Evolutionary conservation across 305 asterid species (phyloP), one percentile per base, ranked within the genome.

Genomic region (Stenogyne calaminthoides): DNA sequence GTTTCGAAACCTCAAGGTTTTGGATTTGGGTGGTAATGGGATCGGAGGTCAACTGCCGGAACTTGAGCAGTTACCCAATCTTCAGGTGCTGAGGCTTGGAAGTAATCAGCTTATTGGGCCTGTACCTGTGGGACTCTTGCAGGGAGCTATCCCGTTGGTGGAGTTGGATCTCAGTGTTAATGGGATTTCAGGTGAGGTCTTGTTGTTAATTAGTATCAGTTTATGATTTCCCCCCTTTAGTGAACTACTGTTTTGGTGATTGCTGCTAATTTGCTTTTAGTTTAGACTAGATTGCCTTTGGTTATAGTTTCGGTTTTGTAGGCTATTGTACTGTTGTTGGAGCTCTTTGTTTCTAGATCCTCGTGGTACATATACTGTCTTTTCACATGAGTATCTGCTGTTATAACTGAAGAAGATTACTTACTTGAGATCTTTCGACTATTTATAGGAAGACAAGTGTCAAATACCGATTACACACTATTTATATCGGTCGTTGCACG

Each of bases 161-260:
- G 95, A 89, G 79, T 80, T 92, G 82, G 97, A 92, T 87, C 96
- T 92, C 82, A 85, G 89, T 72, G 78, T 82, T 62, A 92, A 92
- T 77, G 90, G 89, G 63, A 83, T 92, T 83, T 89, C 92, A 39
- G 96, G 97, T 89, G 80, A 84, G 85, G 52, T 69, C 61, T 69
- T 42, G 64, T 44, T 61, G 32, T 58, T 36, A 56, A 69, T 72
- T 72, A 51, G 32, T 46, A 10, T 52, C 46, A 15, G 10, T 69
- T 59, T 61, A 12, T 74, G 36, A 32, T 64, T 70, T 5, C 9
- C 22, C 29, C 57, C 22, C 52, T 66, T 9, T 52, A 7, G 25
- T n/a, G 16, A 64, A 39, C 55, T 69, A 7, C 47, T 64, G 37
- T 63, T 64, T 77, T 70, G 60, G 72, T 64, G 9, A 63, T 42